Evolutionary conservation across 352 stramenopile species (phyloP).

Genomic region (Globisporangium camurandrum): DNA sequence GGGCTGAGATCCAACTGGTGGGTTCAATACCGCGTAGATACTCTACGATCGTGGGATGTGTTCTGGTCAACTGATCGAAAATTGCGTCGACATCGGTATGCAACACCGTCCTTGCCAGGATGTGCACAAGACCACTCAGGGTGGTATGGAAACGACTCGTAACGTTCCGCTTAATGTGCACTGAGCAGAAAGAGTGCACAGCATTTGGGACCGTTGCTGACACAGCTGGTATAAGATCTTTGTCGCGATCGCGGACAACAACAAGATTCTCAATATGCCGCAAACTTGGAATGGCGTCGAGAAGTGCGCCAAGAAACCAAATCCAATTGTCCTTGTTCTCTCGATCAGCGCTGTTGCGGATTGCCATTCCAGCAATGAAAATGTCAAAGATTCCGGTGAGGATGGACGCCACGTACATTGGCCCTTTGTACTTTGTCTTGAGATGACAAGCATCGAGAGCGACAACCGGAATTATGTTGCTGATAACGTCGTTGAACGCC

Average conservation of each 20-base stretch:
- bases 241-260: neutral
- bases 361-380: neutral
- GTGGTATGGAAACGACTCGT: neutral
- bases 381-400: neutral
- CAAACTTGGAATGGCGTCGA: neutral
- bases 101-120: neutral
- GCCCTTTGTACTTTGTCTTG: neutral
- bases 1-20: neutral
- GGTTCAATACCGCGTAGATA: neutral
- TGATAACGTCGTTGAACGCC: neutral
- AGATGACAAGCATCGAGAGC: neutral
- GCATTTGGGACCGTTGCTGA: neutral
- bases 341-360: neutral
- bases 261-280: neutral
- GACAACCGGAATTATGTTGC: neutral
- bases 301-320: neutral
- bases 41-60: neutral
- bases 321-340: conserved; percentile 1
- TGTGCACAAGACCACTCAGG: neutral
- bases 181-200: neutral
- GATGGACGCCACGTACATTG: neutral
- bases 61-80: neutral
- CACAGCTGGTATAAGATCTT: neutral
- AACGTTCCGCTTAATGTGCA: conserved; percentile 1
- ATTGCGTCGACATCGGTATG: neutral